These are phyloP conservation scores for Lasiodiplodia citricola DNA, from an alignment of 2,329 filamentous ascomycete genomes.

Conservation along the genomic window DNA sequence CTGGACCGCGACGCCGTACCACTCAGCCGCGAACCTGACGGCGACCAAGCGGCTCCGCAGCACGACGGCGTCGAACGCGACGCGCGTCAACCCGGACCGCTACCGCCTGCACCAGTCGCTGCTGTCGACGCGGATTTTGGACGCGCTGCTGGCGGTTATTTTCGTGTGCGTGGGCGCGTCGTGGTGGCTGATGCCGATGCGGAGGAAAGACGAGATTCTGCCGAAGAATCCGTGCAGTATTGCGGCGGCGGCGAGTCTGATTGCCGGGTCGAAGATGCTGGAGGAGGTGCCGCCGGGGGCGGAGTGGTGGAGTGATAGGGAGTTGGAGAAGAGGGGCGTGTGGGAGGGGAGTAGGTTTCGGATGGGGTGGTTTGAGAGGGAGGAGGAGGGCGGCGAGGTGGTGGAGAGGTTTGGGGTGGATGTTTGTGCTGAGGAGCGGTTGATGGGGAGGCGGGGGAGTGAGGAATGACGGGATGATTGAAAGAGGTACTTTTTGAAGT, in stretches of 20 bases:
- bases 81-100: not conserved
- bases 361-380: not conserved
- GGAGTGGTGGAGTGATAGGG: too few species aligned
- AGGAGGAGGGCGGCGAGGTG: not conserved
- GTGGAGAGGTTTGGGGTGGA: not conserved
- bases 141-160: not conserved
- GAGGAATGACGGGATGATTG: too few species aligned
- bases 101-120: not conserved
- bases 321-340: not conserved
- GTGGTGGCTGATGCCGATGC: not conserved
- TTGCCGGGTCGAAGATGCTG: too few species aligned
- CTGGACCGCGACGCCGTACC: too few species aligned
- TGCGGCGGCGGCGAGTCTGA: too few species aligned
- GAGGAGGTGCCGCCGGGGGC: too few species aligned
- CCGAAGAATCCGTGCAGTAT: not conserved
- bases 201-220: not conserved
- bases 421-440: too few species aligned
- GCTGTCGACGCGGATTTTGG: not conserved
- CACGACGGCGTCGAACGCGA: not conserved
- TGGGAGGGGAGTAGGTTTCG: not conserved
- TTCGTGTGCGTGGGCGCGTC: not conserved
- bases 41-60: too few species aligned
- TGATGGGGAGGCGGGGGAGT: too few species aligned
- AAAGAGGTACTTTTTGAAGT: too few species aligned
- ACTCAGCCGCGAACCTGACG: too few species aligned